phyloP scores from a whole-genome alignment of 2,329 filamentous ascomycete genomes.

The Clonostachys sp. region DNA sequence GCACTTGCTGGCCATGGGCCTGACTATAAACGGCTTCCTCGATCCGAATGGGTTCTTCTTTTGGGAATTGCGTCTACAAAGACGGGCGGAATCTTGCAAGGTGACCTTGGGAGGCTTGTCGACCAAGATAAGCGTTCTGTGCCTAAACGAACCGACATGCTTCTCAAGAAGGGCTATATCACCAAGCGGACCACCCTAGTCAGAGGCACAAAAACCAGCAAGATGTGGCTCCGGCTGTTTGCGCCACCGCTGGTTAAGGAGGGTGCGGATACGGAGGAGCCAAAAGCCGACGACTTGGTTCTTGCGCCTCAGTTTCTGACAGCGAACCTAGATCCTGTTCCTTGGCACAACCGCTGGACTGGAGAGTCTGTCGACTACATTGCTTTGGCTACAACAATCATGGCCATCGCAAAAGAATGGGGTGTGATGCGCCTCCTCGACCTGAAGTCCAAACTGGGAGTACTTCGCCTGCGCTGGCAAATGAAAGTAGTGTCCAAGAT shows the following conservation, averaged over 20 bases:
- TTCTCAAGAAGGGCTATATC: slow-evolving; percentile 57
- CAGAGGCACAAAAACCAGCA: slow-evolving; percentile 56
- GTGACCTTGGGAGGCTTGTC: slow-evolving; percentile 51
- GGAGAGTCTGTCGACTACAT: slow-evolving; percentile 54
- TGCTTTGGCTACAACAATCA: slow-evolving; percentile 50
- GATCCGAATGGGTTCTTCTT: slow-evolving; percentile 54
- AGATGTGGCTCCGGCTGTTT: slow-evolving; percentile 55
- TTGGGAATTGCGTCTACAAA: slow-evolving; percentile 52
- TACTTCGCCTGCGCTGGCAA: slow-evolving; percentile 49
- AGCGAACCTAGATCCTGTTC: slow-evolving; percentile 45
- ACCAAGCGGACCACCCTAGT: slow-evolving; percentile 56
- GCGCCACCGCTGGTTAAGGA: slow-evolving; percentile 32
- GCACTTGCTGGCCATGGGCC: slow-evolving; percentile 53
- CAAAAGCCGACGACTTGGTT: background rate
- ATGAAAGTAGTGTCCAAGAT: slow-evolving; percentile 57
- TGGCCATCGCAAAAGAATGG: slow-evolving; percentile 54
- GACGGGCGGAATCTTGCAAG: slow-evolving; percentile 53
- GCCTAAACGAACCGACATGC: slow-evolving; percentile 54
- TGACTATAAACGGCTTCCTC: slow-evolving; percentile 53
- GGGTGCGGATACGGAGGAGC: background rate
- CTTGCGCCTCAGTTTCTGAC: slow-evolving; percentile 24
- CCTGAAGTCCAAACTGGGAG: slow-evolving; percentile 52
- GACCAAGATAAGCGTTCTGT: slow-evolving; percentile 61
- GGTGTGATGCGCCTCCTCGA: slow-evolving; percentile 54
- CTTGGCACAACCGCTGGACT: slow-evolving; percentile 53